phyloP scores from a whole-genome alignment of 257 asterid genomes.

The Galeopsis tetrahit region DNA sequence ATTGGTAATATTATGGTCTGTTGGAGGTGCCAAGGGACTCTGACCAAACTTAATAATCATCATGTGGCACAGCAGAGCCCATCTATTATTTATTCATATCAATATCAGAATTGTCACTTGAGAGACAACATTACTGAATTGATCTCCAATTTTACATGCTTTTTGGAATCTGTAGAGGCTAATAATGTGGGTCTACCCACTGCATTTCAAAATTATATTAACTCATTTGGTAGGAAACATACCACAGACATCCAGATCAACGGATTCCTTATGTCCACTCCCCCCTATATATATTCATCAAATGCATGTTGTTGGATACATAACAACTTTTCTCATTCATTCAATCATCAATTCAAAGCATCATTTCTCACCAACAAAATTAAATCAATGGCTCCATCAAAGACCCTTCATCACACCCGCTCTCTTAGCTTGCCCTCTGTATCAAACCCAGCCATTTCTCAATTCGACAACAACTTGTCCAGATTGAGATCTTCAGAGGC shows the following conservation, averaged over 20 bases:
- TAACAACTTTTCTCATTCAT: slow-evolving; percentile 26
- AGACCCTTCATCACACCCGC: slow-evolving; percentile 44
- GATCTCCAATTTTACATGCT: slow-evolving; percentile 2
- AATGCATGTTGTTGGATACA: slow-evolving; percentile 20
- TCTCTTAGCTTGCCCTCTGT: slow-evolving; percentile 51
- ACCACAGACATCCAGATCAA: slow-evolving; percentile 38
- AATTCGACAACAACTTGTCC: slow-evolving; percentile 36
- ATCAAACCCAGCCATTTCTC: slow-evolving; percentile 39
- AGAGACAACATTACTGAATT: not conserved
- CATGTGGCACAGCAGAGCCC: not conserved
- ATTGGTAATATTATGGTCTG: not conserved
- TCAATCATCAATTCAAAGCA: slow-evolving; percentile 10
- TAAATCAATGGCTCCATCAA: slow-evolving; percentile 43
- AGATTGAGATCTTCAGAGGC: slow-evolving; percentile 36
- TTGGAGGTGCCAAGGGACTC: not conserved
- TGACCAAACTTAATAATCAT: not conserved
- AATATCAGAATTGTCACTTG: slow-evolving; percentile 23
- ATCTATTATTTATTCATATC: slow-evolving; percentile 11
- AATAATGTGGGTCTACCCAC: not conserved
- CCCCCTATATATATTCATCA: slow-evolving; percentile 12
- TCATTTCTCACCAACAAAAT: not conserved
- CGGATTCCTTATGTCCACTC: slow-evolving; percentile 23
- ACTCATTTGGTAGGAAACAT: slow-evolving; percentile 24
- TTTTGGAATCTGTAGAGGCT: not conserved
- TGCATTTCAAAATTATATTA: not conserved